These are phyloP conservation scores for Penicillium bovifimosum DNA, from an alignment of 495 filamentous ascomycete genomes.

Conservation along the genomic window DNA sequence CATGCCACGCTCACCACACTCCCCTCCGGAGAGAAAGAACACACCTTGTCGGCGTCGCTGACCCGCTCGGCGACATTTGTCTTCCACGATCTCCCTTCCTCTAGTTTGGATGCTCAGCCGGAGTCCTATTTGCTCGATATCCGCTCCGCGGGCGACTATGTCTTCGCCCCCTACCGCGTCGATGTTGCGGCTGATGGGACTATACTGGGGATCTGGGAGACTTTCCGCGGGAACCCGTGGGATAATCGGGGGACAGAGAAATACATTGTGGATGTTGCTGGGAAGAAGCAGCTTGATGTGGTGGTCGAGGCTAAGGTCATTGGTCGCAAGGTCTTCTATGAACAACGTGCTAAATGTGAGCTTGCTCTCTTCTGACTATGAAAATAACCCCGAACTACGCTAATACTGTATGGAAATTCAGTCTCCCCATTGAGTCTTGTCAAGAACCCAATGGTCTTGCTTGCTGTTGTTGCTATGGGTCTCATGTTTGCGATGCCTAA, in stretches of 20 bases:
- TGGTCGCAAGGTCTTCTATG: conserved; percentile 64
- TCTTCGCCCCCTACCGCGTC: conserved; percentile 69
- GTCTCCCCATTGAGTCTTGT: conserved; percentile 64
- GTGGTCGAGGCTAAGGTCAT: conserved; percentile 56
- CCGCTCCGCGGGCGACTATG: conserved; percentile 57
- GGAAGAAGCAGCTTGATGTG: conserved; percentile 22
- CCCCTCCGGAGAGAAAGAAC: conserved; percentile 44
- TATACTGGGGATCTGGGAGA: conserved; percentile 66
- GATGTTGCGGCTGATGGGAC: conserved; percentile 55
- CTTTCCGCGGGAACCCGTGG: conserved; percentile 84
- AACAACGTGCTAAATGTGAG: conserved; percentile 68
- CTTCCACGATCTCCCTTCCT: conserved; percentile 53
- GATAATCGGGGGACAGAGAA: conserved; percentile 68
- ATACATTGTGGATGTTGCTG: conserved; percentile 24
- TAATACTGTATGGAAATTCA: conserved; percentile 9
- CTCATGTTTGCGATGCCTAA: conserved; percentile 89
- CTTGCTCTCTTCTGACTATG: conserved; percentile 14
- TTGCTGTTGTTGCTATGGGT: conserved; percentile 73
- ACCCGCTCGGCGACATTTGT: conserved; percentile 60
- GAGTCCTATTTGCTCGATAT: conserved; percentile 79
- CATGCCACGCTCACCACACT: conserved; percentile 72
- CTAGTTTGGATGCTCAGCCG: conserved; percentile 1
- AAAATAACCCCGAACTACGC: not conserved
- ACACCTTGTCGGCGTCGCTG: conserved; percentile 57
- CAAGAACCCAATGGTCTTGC: conserved; percentile 91